Evolutionary conservation across 2,329 filamentous ascomycete genomes (phyloP).

Genomic region (Colletotrichum sp.): DNA sequence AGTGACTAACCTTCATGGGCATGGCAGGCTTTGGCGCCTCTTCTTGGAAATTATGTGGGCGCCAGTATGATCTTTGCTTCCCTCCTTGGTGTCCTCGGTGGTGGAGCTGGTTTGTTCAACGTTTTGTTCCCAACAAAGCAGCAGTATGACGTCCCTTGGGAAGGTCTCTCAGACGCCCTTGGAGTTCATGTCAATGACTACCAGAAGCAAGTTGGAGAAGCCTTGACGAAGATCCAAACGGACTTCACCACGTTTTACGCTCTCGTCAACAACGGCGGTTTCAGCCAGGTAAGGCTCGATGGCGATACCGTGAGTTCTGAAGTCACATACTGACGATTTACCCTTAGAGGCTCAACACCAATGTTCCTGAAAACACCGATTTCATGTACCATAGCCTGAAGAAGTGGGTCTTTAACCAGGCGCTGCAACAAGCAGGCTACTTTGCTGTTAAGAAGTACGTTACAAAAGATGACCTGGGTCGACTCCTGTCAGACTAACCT

Average conservation of each 20-base stretch:
- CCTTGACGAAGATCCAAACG: neutral
- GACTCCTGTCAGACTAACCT: neutral
- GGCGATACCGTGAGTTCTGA: fast-evolving
- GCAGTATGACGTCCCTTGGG: neutral
- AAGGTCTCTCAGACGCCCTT: neutral
- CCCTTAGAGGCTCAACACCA: neutral
- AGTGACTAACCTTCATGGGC: neutral
- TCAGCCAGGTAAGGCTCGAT: neutral
- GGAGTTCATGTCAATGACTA: neutral
- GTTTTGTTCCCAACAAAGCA: neutral
- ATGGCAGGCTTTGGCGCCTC: neutral
- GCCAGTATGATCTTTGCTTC: neutral
- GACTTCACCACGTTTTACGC: neutral
- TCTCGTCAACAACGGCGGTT: neutral
- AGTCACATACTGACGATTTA: neutral
- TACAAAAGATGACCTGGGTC: neutral
- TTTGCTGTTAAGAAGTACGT: constrained; percentile 6
- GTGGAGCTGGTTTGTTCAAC: neutral
- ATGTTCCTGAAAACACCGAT: neutral
- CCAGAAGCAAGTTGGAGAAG: neutral
- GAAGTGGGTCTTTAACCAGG: neutral
- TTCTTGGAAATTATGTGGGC: neutral
- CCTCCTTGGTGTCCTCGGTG: neutral
- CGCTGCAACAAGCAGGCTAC: neutral
- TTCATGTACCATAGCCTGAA: constrained; percentile 1